phyloP scores from a whole-genome alignment of 805 yeast genomes.

The Cyberlindnera saturnus region DNA sequence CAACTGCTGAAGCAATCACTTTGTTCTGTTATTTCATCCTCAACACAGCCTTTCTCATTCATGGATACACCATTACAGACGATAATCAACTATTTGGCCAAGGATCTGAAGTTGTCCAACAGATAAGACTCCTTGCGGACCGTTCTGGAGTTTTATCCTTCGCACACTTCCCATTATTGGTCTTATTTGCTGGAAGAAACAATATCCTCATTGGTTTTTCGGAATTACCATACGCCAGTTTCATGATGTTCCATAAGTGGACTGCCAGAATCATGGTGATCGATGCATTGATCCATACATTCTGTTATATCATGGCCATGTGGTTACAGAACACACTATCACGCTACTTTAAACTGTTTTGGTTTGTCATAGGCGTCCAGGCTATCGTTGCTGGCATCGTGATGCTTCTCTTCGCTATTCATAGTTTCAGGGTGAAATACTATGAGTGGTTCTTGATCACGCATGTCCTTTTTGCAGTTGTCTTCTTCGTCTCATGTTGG shows the following conservation, averaged over 20 bases:
- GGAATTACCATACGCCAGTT: conserved; percentile 58
- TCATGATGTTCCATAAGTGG: conserved; percentile 67
- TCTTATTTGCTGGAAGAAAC: conserved; percentile 68
- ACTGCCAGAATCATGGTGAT: conserved; percentile 41
- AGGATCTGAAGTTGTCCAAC: conserved; percentile 5
- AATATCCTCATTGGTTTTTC: conserved; percentile 56
- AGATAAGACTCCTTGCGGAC: conserved; percentile 10
- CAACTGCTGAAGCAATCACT: conserved; percentile 22
- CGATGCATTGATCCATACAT: conserved; percentile 38
- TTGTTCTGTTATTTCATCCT: conserved; percentile 27
- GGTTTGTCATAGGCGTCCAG: conserved; percentile 16
- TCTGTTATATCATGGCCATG: conserved; percentile 4
- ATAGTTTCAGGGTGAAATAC: conserved; percentile 41
- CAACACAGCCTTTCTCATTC: conserved; percentile 9
- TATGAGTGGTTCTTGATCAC: conserved; percentile 58
- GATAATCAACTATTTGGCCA: conserved; percentile 18
- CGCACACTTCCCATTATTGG: conserved; percentile 45
- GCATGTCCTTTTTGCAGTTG: conserved; percentile 52
- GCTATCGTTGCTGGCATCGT: conserved; percentile 7
- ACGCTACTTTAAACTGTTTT: neutral
- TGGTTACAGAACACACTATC: neutral
- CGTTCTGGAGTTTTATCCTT: conserved; percentile 25
- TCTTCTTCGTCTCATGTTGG: conserved; percentile 51
- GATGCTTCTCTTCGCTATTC: conserved; percentile 20
- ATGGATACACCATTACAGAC: conserved; percentile 8